Evolutionary conservation across 495 filamentous ascomycete genomes (phyloP), one percentile per base, ranked within the genome.

Genomic region (Xylaria castorea): DNA sequence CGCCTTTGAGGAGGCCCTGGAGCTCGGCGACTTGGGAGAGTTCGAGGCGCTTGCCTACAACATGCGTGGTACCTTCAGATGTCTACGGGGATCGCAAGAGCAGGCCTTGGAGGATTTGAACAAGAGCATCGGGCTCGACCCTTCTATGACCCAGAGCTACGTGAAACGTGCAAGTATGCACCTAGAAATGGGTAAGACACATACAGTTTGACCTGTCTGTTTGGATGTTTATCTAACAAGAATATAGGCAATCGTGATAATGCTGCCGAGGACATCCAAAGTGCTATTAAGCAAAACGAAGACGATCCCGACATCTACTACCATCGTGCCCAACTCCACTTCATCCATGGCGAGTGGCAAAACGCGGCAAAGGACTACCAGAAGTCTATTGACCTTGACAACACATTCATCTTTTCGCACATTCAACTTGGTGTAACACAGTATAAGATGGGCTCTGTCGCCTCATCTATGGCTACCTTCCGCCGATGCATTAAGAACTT

Each of bases 101-200:
- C 88, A 91, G 70, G 97, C 96, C 2, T 82, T 98, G 73, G 83
- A 85, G 14, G 96, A 98, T 80, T 86, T 99, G 70, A 92, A 92
- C 78, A 94, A 92, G 88, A 97, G 94, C 80, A 90, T 98, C 65
- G 94, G 97, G 80, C 85, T 98, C 22, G 89, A 98, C 66, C 93
- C 95, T 0, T 83, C 89, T 1, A 83, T 98, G 81, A 96, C 94
- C 5, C 96, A 99, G 81, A 97, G 93, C 86, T 98, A 94, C 82
- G 97, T 99, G 85, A 99, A 99, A 86, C 90, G 97, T 61, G 96
- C 96, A 60, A 98, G 94, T 88, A 96, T 99, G 92, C 92, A 97
- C 81, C 88, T 98, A 48, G 96, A 99, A 83, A 89, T 97, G 60
- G 95, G 94, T 94, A 87, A 75, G 91, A 78, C 66, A 66, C 16